Evolutionary conservation across 2,329 filamentous ascomycete species (phyloP).

Genomic region (Cladosporium phlei): DNA sequence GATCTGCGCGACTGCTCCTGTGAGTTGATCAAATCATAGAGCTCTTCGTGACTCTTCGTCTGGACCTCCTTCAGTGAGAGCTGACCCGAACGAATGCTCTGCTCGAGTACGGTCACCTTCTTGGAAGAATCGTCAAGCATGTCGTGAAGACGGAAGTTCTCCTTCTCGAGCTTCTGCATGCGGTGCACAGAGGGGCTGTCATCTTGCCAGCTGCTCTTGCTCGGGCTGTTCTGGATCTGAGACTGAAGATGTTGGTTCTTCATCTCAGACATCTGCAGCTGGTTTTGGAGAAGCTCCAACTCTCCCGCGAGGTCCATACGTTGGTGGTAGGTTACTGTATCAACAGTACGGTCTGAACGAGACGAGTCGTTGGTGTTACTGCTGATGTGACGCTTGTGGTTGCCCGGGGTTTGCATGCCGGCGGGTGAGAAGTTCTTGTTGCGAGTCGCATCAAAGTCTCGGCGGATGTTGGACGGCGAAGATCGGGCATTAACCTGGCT

Average conservation of each 20-base stretch:
- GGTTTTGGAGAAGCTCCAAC: slow-evolving; percentile 86
- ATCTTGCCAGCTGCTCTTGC: slow-evolving; percentile 59
- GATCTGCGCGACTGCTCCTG: slow-evolving; percentile 85
- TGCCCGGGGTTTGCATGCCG: slow-evolving; percentile 59
- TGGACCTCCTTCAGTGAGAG: slow-evolving; percentile 86
- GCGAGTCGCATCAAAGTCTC: slow-evolving; percentile 54
- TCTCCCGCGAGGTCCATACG: slow-evolving; percentile 88
- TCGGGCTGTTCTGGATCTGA: slow-evolving; percentile 64
- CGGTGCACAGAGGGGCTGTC: slow-evolving; percentile 75
- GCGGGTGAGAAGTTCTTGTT: slow-evolving; percentile 67
- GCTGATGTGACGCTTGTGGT: slow-evolving; percentile 60
- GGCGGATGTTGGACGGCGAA: slow-evolving; percentile 67
- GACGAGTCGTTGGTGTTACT: slow-evolving; percentile 69
- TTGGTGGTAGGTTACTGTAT: slow-evolving; percentile 78
- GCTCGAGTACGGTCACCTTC: slow-evolving; percentile 86
- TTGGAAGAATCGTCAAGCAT: slow-evolving; percentile 91
- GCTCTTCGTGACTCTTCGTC: slow-evolving; percentile 87
- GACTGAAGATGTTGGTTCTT: slow-evolving; percentile 88
- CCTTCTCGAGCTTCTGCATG: slow-evolving; percentile 86
- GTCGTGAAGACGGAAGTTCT: slow-evolving; percentile 85
- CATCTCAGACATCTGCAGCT: slow-evolving; percentile 91
- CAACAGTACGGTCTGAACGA: slow-evolving; percentile 78
- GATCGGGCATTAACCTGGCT: slow-evolving; percentile 70
- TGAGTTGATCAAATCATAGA: slow-evolving; percentile 85
- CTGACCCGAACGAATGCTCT: slow-evolving; percentile 79